Base-by-base conservation (phyloP, 345 rosid genomes). In the Eutrema heterophyllum region DNA sequence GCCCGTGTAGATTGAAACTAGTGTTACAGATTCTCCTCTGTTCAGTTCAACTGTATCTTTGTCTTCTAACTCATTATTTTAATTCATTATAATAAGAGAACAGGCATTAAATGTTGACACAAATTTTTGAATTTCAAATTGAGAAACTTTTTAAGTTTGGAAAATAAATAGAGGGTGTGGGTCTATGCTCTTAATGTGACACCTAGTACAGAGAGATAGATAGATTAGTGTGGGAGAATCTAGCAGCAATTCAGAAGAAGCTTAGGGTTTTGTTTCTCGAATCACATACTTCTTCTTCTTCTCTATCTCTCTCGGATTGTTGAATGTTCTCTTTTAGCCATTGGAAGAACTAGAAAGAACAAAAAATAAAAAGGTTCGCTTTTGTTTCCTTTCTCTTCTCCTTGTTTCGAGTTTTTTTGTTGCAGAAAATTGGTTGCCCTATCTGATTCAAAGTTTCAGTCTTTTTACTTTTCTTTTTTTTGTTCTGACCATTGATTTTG, bases 11-110 rank as follows among this genome's bases (percentile, higher is more conserved):
- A 38, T 68, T 68, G 74, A 68, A 78, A 78, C 29, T 48, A 57
- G 72, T 74, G 81, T 65, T 69, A n/a, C 69, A 76, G 83, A 76
- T 81, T 77, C 85, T 74, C 72, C 3, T 53, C 62, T 58, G 71
- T 56, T 66, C 70, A 32, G 78, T 73, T 81, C 80, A 67, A 70
- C 81, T 58, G 81, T 75, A 64, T 78, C 81, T 80, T 68, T 80
- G 85, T 81, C 83, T 38, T 76, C 44, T 21, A 64, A 48, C 45
- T 77, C 61, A 29, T 70, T 45, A 30, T 14, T 61, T 16, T 68
- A 39, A 26, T 53, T 62, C 44, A 49, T 44, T 14, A 68, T 61
- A 52, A 60, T 68, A 52, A 2, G 21, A 44, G 48, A 26, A 7
- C 26, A 35, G 2, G 67, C 81, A 77, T 65, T 77, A 71, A 78